These are phyloP conservation scores for Grosmannia serpens DNA, from an alignment of 2,329 filamentous ascomycete species.

Conservation along the genomic window DNA sequence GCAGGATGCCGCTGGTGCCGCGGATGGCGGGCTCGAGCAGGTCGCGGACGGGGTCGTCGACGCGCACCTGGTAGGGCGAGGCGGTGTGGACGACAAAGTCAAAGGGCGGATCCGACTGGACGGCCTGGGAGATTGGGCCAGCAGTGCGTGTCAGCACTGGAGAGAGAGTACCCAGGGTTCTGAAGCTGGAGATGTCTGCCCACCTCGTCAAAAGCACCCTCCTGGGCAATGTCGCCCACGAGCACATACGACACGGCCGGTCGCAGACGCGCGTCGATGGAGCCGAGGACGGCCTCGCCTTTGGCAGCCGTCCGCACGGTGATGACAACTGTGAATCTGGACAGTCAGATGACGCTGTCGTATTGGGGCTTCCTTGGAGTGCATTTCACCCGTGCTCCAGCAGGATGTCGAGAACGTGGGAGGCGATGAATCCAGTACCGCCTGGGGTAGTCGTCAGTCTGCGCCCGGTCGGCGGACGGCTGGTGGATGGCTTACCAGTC, in stretches of 20 bases:
- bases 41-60: slow-evolving; percentile 35
- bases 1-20: slow-evolving; percentile 37
- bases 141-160: not conserved
- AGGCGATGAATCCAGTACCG: slow-evolving; percentile 43
- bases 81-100: slow-evolving; percentile 66
- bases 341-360: not conserved
- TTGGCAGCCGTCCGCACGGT: slow-evolving; percentile 38
- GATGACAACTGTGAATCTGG: slow-evolving; percentile 29
- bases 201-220: slow-evolving; percentile 55
- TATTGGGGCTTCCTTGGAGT: not conserved
- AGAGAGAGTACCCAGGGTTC: too few relatives aligned
- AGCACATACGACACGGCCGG: slow-evolving; percentile 31
- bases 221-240: slow-evolving; percentile 60
- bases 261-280: not conserved
- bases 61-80: slow-evolving; percentile 60
- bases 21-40: slow-evolving; percentile 45
- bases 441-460: slow-evolving; percentile 6
- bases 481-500: slow-evolving; percentile 17
- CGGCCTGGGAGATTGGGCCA: slow-evolving; percentile 15
- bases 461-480: not conserved
- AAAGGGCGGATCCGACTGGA: slow-evolving; percentile 23
- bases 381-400: slow-evolving; percentile 27
- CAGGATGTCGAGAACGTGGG: slow-evolving; percentile 37
- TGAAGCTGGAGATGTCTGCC: not conserved
- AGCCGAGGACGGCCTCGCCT: slow-evolving; percentile 27